Conservation (phyloP, 2,329 filamentous ascomycete genomes). For the Ascochyta lentis region DNA sequence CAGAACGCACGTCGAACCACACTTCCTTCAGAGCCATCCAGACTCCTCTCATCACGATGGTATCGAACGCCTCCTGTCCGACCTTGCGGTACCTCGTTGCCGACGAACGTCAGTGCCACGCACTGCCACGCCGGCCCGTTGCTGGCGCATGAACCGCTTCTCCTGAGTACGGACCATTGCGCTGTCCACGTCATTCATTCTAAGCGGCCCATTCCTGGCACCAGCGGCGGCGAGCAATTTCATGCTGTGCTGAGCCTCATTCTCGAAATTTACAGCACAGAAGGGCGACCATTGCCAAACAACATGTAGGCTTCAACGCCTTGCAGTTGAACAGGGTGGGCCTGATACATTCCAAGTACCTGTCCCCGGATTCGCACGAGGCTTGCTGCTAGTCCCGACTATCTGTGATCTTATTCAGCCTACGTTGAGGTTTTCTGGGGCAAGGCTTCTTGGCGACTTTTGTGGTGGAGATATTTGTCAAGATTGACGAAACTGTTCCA, state of each 20-base stretch:
- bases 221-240: slow-evolving; percentile 8
- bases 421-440: slow-evolving; percentile 9
- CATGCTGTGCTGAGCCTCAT: slow-evolving; percentile 7
- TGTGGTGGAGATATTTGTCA: slow-evolving; percentile 4
- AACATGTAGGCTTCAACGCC: neutral
- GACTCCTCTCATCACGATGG: neutral
- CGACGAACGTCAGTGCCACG: slow-evolving; percentile 19
- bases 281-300: neutral
- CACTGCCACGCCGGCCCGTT: slow-evolving; percentile 13
- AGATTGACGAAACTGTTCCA: neutral
- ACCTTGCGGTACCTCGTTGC: neutral
- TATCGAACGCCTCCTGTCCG: slow-evolving; percentile 1
- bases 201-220: slow-evolving; percentile 13
- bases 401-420: slow-evolving; percentile 8
- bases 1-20: neutral
- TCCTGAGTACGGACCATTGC: slow-evolving; percentile 25
- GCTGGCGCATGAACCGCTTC: slow-evolving; percentile 22
- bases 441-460: slow-evolving; percentile 1
- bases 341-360: neutral
- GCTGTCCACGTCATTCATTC: slow-evolving; percentile 30
- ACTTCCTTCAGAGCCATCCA: neutral
- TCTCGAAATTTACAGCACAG: neutral
- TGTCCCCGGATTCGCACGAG: slow-evolving; percentile 5
- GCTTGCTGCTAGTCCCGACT: neutral
- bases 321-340: neutral